These are phyloP conservation scores for Setaria italica DNA, from an alignment of 202 grass and related monocot species.

Conservation along the genomic window DNA sequence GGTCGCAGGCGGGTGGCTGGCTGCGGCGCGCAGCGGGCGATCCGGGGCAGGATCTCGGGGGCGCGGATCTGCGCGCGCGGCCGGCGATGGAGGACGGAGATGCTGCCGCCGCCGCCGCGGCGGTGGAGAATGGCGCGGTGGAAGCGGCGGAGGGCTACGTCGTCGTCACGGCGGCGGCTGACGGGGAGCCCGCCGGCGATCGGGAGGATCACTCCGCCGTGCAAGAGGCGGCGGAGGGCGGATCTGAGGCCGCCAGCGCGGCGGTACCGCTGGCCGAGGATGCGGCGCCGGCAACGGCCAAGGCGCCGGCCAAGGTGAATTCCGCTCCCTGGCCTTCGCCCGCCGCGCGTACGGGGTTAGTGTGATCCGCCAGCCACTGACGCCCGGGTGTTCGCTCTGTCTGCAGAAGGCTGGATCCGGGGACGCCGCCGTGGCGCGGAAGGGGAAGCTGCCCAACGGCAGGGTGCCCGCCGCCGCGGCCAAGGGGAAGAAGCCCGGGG, in stretches of 20 bases:
- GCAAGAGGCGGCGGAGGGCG: not conserved
- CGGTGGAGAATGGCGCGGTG: not conserved
- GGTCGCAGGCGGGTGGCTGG: no score
- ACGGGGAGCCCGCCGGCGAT: not conserved
- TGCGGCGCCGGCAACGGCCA: no score
- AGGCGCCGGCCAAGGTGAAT: not conserved
- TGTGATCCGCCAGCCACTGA: not conserved
- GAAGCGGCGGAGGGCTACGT: constrained; percentile 24
- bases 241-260: constrained; percentile 35
- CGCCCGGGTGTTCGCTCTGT: not conserved
- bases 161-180: not conserved
- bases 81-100: constrained; percentile 42
- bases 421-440: constrained; percentile 41
- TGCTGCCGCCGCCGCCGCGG: not conserved
- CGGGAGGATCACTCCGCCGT: not conserved
- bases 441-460: constrained; percentile 58
- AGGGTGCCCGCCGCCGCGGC: constrained; percentile 10
- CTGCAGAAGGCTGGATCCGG: constrained; percentile 67
- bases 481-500: constrained; percentile 51
- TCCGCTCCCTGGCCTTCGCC: not conserved
- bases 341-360: no score
- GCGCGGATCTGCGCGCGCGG: constrained; percentile 38
- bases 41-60: not conserved
- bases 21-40: not conserved
- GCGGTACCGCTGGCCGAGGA: not conserved